Base-by-base conservation (phyloP, 495 filamentous ascomycete species). In the Aspergillus leporis region DNA sequence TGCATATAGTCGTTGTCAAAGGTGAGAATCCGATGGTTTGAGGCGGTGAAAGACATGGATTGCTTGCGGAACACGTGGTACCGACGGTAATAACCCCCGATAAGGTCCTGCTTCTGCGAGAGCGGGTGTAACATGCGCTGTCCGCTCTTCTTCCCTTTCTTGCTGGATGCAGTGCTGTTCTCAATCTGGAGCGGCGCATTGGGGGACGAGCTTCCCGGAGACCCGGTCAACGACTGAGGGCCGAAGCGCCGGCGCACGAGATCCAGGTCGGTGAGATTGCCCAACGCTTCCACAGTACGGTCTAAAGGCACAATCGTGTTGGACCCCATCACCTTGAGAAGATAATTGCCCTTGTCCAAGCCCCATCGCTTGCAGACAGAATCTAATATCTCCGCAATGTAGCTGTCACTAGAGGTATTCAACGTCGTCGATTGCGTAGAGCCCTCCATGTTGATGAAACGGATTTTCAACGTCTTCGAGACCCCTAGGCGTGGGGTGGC, bases 1-100 rank as follows among this genome's bases (percentile, higher is more conserved):
- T 97, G 94, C 69, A 98, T 84, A 65, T 96, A 97, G 69, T 98
- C 94, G 47, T 91, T 91, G 67, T 98, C 94, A 61, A 98, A 91
- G 7, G 90, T 88, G 25, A 98, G 78, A 14, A 95, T 85, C 40
- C 90, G 86, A 67, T 93, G 86, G 61, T 90, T 90, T 51, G 91
- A 86, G 4, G 90, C 86, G 36, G 94, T 87, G 70, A 98, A 91
- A 28, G 91, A 87, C 90, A 97, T 96, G 19, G 91, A 87, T 66
- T 96, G 92, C 69, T 96, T 97, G 62, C 95, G 87, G 75, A 88
- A 90, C 18, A 98, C 95, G 30, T 86, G 88, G 70, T 93, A 98
- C 64, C 92, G 93, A 64, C 89, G 88, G 66, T 91, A 90, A 63
- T 84, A 87, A 21, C 84, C 80, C 18, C 80, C 83, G 13, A 91